phyloP scores from a whole-genome alignment of 176 grass and related monocot genomes.

The Eleusine indica region DNA sequence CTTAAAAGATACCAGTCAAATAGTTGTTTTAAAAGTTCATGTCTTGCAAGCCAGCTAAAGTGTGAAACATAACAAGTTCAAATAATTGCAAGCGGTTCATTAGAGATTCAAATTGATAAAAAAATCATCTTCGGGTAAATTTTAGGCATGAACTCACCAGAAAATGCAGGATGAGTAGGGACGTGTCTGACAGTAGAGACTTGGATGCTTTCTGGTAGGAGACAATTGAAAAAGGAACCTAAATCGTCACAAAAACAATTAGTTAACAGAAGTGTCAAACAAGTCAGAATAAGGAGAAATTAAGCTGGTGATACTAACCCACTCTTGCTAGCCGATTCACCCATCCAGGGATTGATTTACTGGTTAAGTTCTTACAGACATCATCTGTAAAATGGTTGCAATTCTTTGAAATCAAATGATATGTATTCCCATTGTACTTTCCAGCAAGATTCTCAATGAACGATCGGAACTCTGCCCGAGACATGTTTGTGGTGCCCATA shows the following conservation, averaged over 20 bases:
- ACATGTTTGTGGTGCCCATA: conserved; percentile 68
- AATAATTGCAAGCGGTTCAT: background rate
- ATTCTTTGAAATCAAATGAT: conserved; percentile 83
- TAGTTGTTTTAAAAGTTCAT: background rate
- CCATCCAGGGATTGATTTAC: conserved; percentile 69
- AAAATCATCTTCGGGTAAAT: background rate
- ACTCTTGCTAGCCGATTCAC: conserved; percentile 87
- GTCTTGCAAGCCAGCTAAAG: conserved; percentile 16
- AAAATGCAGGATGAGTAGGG: conserved; percentile 58
- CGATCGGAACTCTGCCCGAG: conserved; percentile 59
- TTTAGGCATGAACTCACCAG: conserved; percentile 52
- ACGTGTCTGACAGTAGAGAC: conserved; percentile 64
- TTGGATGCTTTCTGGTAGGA: conserved; percentile 81
- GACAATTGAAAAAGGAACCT: conserved; percentile 80
- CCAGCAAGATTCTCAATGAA: conserved; percentile 68
- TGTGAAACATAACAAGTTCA: background rate
- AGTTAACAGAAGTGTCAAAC: background rate
- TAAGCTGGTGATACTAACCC: conserved; percentile 49
- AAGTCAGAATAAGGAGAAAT: conserved; percentile 2
- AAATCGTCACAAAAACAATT: conserved; percentile 37
- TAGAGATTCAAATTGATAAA: background rate
- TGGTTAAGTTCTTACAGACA: conserved; percentile 58
- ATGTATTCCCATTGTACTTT: conserved; percentile 71
- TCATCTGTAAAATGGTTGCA: conserved; percentile 93
- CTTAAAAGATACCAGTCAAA: conserved; percentile 16